A percentile compares a stretch with the other conserved stretches of the same genome.
phyloP scores from a whole-genome alignment of 257 asterid genomes.

The Handroanthus guayacan region DNA sequence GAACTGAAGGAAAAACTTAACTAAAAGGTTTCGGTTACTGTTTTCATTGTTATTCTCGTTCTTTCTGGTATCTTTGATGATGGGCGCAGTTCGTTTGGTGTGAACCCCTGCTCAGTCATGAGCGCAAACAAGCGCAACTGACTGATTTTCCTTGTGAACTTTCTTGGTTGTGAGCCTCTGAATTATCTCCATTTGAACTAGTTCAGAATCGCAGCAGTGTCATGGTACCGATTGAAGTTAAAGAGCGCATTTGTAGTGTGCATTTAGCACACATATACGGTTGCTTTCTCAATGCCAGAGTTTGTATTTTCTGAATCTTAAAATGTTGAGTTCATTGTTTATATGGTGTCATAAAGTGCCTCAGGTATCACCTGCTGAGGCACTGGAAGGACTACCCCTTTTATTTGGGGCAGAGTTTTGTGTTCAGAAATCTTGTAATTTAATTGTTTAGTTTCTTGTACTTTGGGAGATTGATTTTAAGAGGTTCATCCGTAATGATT shows the following conservation, averaged over 20 bases:
- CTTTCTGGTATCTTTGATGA: neutral
- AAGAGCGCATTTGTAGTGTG: neutral
- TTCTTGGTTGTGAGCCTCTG: neutral
- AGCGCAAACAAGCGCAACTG: neutral
- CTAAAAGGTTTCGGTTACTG: neutral
- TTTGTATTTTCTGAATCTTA: neutral
- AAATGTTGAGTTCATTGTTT: neutral
- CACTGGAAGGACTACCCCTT: neutral
- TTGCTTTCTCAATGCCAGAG: slow-evolving; percentile 3
- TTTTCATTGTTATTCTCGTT: neutral
- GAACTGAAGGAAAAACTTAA: neutral
- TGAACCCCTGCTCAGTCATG: neutral
- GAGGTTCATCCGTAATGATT: neutral
- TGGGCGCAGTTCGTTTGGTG: neutral
- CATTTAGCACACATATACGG: neutral
- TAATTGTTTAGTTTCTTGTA: neutral
- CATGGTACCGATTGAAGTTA: neutral
- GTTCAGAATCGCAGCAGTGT: neutral
- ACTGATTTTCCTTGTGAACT: neutral
- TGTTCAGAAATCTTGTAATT: neutral
- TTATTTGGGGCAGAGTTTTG: neutral
- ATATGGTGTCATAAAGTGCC: neutral
- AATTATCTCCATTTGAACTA: slow-evolving; percentile 2
- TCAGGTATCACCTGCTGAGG: neutral
- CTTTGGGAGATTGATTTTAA: slow-evolving; percentile 2